These are phyloP conservation scores for Isabelozyma rhagii DNA, from an alignment of 805 yeast species.

Conservation along the genomic window DNA sequence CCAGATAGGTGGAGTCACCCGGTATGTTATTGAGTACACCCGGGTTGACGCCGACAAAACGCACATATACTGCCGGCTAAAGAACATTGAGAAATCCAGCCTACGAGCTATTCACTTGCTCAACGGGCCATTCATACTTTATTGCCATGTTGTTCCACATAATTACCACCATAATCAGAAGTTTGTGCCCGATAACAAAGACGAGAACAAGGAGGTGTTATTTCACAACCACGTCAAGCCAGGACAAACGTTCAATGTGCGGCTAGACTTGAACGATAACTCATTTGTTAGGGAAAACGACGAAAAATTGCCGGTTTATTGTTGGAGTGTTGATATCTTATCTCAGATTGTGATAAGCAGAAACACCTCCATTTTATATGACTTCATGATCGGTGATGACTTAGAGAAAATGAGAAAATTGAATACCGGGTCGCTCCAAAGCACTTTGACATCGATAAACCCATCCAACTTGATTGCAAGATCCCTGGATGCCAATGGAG, in stretches of 20 bases:
- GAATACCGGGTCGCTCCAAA: constrained; percentile 20
- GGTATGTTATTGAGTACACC: constrained; percentile 30
- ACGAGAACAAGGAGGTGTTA: constrained; percentile 26
- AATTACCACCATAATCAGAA: constrained; percentile 22
- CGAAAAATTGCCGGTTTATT: constrained; percentile 13
- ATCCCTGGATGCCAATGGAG: background rate
- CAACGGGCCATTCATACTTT: constrained; percentile 42
- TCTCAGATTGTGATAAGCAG: constrained; percentile 40
- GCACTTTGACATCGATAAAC: background rate
- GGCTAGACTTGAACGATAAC: constrained; percentile 47
- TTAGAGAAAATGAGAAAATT: constrained; percentile 27
- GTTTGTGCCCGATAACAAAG: constrained; percentile 20
- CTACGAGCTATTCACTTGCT: constrained; percentile 40
- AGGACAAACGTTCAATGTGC: constrained; percentile 62
- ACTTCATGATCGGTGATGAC: constrained; percentile 37
- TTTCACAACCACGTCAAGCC: constrained; percentile 56
- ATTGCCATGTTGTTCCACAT: constrained; percentile 41
- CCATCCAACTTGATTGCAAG: background rate
- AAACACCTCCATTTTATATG: constrained; percentile 27
- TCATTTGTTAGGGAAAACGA: constrained; percentile 19
- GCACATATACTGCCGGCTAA: constrained; percentile 31
- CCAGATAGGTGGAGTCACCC: constrained; percentile 35
- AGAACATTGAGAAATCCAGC: constrained; percentile 34
- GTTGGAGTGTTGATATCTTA: constrained; percentile 39
- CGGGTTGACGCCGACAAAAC: constrained; percentile 9